Percentiles rank a stretch among this genome's conserved stretches.
These are phyloP conservation scores for Lecanicillium sp. DNA, from an alignment of 2,329 filamentous ascomycete species.

Conservation along the genomic window DNA sequence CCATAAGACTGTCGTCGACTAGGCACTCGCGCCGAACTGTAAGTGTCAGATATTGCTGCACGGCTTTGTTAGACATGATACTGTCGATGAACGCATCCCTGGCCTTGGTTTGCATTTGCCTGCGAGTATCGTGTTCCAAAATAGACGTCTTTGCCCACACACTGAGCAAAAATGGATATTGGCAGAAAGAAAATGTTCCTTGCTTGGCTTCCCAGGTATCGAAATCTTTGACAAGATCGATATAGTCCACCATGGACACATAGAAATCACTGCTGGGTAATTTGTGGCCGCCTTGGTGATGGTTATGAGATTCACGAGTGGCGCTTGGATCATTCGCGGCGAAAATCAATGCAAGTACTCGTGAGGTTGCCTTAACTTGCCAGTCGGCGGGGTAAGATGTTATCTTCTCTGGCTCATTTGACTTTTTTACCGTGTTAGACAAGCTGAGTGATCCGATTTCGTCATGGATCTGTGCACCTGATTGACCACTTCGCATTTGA, in stretches of 20 bases:
- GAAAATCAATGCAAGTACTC: slow-evolving; percentile 75
- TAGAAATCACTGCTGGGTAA: slow-evolving; percentile 83
- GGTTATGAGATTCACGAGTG: slow-evolving; percentile 24
- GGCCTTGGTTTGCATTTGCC: slow-evolving; percentile 85
- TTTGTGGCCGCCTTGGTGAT: slow-evolving; percentile 51
- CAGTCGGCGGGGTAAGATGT: slow-evolving; percentile 75
- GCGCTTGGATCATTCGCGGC: slow-evolving; percentile 63
- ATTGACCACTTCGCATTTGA: slow-evolving; percentile 60
- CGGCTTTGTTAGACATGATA: slow-evolving; percentile 66
- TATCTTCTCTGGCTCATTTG: slow-evolving; percentile 48
- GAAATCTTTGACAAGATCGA: slow-evolving; percentile 80
- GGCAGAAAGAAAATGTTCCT: slow-evolving; percentile 78
- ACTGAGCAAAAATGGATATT: slow-evolving; percentile 86
- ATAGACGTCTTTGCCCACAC: slow-evolving; percentile 91
- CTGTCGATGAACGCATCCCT: slow-evolving; percentile 88
- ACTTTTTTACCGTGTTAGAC: slow-evolving; percentile 47
- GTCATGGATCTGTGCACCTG: slow-evolving; percentile 67
- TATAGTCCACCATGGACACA: slow-evolving; percentile 76
- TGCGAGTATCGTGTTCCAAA: slow-evolving; percentile 76
- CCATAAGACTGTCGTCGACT: slow-evolving; percentile 79
- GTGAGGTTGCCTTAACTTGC: slow-evolving; percentile 77
- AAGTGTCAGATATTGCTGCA: slow-evolving; percentile 72
- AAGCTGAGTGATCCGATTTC: slow-evolving; percentile 55
- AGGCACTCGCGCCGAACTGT: slow-evolving; percentile 77
- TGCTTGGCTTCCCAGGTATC: slow-evolving; percentile 76